Evolutionary conservation across 345 rosid genomes (phyloP).

Genomic region (Sapria himalayana): DNA sequence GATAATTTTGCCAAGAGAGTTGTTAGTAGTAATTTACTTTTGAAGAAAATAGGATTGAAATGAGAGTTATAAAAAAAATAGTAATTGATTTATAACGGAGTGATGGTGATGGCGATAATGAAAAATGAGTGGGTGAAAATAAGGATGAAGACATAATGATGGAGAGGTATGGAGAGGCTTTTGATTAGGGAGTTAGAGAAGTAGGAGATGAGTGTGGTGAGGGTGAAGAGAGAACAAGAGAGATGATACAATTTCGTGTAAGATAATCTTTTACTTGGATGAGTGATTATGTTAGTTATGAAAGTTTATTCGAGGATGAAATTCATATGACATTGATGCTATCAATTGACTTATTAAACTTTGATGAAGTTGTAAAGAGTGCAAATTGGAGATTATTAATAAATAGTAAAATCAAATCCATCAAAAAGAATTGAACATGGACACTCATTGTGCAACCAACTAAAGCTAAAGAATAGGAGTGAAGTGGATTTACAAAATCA

Average conservation of each 20-base stretch:
- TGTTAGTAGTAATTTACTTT: too few relatives aligned
- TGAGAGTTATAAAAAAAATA: too few relatives aligned
- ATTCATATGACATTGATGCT: too few relatives aligned
- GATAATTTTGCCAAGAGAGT: too few relatives aligned
- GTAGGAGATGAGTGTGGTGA: not conserved
- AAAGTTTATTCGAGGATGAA: too few relatives aligned
- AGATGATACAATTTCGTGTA: not conserved
- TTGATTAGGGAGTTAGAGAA: not conserved
- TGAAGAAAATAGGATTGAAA: too few relatives aligned
- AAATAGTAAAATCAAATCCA: not conserved
- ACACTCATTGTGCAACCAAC: not conserved
- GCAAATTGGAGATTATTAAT: too few relatives aligned
- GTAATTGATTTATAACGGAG: too few relatives aligned
- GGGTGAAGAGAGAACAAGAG: not conserved
- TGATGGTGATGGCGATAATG: too few relatives aligned
- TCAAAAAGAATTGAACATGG: not conserved
- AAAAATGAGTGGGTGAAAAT: too few relatives aligned
- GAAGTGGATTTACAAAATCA: constrained; percentile 1
- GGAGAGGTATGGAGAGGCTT: not conserved
- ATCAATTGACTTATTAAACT: not conserved
- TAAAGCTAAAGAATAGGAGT: not conserved
- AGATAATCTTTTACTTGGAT: too few relatives aligned
- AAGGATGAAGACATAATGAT: not conserved
- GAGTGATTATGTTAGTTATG: not conserved
- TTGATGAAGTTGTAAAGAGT: not conserved